These are phyloP conservation scores for Penicillium sp. DNA, from an alignment of 2,329 filamentous ascomycete species.

Conservation along the genomic window DNA sequence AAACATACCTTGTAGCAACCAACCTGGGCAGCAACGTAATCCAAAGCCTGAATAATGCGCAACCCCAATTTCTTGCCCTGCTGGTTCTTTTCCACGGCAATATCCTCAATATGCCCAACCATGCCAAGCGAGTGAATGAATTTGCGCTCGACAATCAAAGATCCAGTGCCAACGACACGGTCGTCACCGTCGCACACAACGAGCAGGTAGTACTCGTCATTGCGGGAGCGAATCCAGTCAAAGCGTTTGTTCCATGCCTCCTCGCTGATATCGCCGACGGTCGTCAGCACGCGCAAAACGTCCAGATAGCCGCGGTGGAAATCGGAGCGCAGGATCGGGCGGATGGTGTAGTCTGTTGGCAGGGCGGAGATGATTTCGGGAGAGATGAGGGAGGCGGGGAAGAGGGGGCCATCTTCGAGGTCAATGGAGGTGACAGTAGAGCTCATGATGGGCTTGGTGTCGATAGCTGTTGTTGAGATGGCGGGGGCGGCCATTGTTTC, in stretches of 20 bases:
- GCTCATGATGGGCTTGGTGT: conserved; percentile 20
- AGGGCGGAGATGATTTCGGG: conserved; percentile 68
- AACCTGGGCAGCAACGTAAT: conserved; percentile 79
- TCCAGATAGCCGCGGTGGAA: conserved; percentile 83
- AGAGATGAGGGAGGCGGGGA: conserved; percentile 74
- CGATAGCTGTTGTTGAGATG: conserved; percentile 14
- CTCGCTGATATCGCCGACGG: conserved; percentile 80
- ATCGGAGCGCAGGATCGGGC: conserved; percentile 74
- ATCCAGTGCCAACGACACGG: conserved; percentile 83
- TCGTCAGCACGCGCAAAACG: conserved; percentile 85
- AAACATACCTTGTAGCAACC: conserved; percentile 80
- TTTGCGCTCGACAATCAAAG: conserved; percentile 88
- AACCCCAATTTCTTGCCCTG: conserved; percentile 96
- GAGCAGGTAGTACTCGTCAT: conserved; percentile 79
- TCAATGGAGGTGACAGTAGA: conserved; percentile 28
- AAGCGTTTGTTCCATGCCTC: conserved; percentile 75
- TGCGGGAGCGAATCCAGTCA: conserved; percentile 72
- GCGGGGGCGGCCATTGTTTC: conserved; percentile 19
- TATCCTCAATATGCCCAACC: conserved; percentile 97
- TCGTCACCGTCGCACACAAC: conserved; percentile 72
- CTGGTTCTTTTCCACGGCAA: conserved; percentile 90
- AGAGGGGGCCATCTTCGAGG: conserved; percentile 59
- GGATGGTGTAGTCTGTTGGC: conserved; percentile 77
- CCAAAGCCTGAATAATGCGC: conserved; percentile 88
- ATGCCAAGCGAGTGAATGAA: conserved; percentile 48